These are phyloP conservation scores for Exophiala mesophila DNA, from an alignment of 2,329 filamentous ascomycete genomes.

Conservation along the genomic window DNA sequence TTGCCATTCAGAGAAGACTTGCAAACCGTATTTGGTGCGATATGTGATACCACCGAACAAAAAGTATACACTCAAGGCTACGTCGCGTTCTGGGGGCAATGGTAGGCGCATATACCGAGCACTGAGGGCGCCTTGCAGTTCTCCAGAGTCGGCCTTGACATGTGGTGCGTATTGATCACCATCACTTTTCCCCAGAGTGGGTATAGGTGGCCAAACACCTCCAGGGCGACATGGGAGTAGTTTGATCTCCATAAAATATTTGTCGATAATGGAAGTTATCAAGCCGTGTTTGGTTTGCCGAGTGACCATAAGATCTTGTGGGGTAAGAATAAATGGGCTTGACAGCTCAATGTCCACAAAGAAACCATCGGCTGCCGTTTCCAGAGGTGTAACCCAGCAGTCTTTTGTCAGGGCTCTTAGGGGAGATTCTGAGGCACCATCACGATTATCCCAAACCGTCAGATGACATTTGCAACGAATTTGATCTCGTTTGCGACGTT, in stretches of 20 bases:
- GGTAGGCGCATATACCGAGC: constrained; percentile 24
- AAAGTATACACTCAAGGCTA: constrained; percentile 25
- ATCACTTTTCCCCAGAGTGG: constrained; percentile 25
- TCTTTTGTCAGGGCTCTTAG: constrained; percentile 10
- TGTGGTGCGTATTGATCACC: constrained; percentile 20
- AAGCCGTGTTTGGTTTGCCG: constrained; percentile 5
- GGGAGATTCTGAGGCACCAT: constrained; percentile 8
- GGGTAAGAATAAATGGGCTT: constrained; percentile 21
- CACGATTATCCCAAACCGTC: constrained; percentile 26
- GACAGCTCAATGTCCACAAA: constrained; percentile 23
- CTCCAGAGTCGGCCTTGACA: constrained; percentile 15
- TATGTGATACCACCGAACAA: constrained; percentile 21
- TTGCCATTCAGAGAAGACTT: constrained; percentile 22
- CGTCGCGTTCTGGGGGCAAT: constrained; percentile 17
- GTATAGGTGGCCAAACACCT: constrained; percentile 25
- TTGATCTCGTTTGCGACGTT: constrained; percentile 17
- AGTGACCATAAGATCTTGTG: constrained; percentile 20
- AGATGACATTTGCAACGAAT: constrained; percentile 22
- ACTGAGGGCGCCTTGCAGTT: constrained; percentile 23
- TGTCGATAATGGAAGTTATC: constrained; percentile 17
- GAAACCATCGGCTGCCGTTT: constrained; percentile 16
- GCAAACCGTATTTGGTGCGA: constrained; percentile 26
- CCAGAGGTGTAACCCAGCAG: constrained; percentile 11
- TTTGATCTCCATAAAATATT: constrained; percentile 28
- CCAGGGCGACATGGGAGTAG: constrained; percentile 21